phyloP scores from a whole-genome alignment of 2,329 filamentous ascomycete species.

The Huntiella omanensis region DNA sequence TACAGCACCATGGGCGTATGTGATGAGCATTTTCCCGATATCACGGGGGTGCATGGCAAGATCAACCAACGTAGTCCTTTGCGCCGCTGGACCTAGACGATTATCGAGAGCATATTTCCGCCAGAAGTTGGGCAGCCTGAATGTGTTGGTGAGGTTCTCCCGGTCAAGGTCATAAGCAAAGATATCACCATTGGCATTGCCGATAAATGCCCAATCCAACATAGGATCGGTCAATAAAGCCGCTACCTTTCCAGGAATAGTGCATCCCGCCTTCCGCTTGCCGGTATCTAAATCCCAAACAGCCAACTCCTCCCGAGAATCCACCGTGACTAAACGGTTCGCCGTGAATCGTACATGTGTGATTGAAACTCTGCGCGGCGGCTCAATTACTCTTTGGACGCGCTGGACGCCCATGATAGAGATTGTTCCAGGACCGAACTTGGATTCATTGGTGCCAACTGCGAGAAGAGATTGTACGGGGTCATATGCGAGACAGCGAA shows the following conservation, averaged over 20 bases:
- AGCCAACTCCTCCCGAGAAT: constrained; percentile 67
- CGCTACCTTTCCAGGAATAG: constrained; percentile 58
- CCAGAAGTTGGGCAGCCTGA: constrained; percentile 81
- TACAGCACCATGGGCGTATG: constrained; percentile 74
- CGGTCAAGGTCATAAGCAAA: constrained; percentile 87
- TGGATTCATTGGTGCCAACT: constrained; percentile 72
- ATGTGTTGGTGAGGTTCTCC: constrained; percentile 46
- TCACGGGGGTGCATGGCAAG: constrained; percentile 79
- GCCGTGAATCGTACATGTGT: constrained; percentile 66
- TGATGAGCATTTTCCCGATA: constrained; percentile 76
- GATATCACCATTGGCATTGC: constrained; percentile 64
- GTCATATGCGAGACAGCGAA: constrained; percentile 74
- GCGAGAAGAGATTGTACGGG: constrained; percentile 86
- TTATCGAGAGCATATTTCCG: constrained; percentile 49
- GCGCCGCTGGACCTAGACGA: constrained; percentile 19
- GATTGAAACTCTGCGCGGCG: constrained; percentile 56
- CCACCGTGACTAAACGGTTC: constrained; percentile 68
- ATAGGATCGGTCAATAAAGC: constrained; percentile 68
- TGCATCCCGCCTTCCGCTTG: constrained; percentile 46
- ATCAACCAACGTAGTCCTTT: constrained; percentile 41
- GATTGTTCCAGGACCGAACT: constrained; percentile 71
- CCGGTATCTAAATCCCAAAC: constrained; percentile 66
- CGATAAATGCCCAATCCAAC: constrained; percentile 83
- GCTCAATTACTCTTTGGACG: constrained; percentile 55
- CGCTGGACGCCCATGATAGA: constrained; percentile 73